Base-by-base conservation (phyloP, 1,284 basidiomycete genomes). In the Termitomyces sp. region DNA sequence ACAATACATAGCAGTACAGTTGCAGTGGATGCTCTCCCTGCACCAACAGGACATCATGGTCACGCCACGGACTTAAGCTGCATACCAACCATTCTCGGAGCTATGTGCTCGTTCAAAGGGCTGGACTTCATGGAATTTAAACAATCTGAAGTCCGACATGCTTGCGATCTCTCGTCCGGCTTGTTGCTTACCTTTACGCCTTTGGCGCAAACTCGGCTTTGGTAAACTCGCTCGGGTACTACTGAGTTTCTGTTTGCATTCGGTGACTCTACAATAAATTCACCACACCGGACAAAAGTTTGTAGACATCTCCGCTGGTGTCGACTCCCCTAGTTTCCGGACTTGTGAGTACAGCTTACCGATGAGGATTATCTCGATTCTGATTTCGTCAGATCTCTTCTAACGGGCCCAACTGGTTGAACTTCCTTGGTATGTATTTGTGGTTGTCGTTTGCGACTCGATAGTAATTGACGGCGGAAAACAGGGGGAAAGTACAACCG, bases 331-430 rank as follows among this genome's bases (percentile, higher is more conserved):
- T n/a, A 14, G 71, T 71, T 37, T 79, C 82, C 34, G 76, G 76
- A 49, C 76, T 71, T 57, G 81, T 84, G 62, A 64, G 76, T 68
- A 19, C 16, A 24, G 35, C 16, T 39, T 3, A 44, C 21, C 13
- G 13, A 44, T 40, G 19, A 31, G 6, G 28, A 14, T 19, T 19
- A 26, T 47, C 9, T 21, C 5, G 10, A 35, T 28, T 11, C n/a
- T 40, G 3, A 34, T 43, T 44, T 16, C 35, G 4, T 26, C 44
- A 77, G 80, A 80, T 79, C 19, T 80, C 79, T 10, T 81, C 80
- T 16, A 83, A 84, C 62, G 83, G 82, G 14, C 81, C 73, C 1
- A 84, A 83, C 63, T 85, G 81, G 81, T 80, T 81, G 9, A 67
- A 79, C 57, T 77, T 73, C 60, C 69, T 83, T 54, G 70, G 80